These are phyloP conservation scores for Grosmannia serpens DNA, from an alignment of 2,329 filamentous ascomycete species.

Conservation along the genomic window DNA sequence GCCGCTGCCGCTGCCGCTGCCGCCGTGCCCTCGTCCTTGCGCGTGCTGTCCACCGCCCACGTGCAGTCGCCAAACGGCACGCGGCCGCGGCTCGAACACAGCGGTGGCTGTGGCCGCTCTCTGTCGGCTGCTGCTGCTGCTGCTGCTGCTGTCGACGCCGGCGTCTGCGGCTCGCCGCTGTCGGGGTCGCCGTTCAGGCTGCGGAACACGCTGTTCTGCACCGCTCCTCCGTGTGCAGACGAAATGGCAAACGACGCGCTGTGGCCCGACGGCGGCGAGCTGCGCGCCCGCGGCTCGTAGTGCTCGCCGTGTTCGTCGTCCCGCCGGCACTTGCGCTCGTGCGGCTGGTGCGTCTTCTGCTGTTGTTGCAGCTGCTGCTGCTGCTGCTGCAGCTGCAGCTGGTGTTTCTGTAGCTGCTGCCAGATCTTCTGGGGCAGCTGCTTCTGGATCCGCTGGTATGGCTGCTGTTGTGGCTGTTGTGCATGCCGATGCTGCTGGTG, in stretches of 20 bases:
- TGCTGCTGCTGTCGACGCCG: neutral
- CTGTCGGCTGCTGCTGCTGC: neutral
- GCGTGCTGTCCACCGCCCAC: slow-evolving; percentile 4
- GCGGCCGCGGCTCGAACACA: slow-evolving; percentile 9
- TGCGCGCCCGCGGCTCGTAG: neutral
- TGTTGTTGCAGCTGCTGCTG: slow-evolving; percentile 2
- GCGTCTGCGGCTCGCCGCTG: neutral
- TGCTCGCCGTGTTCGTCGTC: slow-evolving; percentile 2
- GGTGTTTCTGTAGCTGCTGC: slow-evolving; percentile 5
- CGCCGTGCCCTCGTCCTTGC: slow-evolving; percentile 4
- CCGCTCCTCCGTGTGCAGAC: neutral
- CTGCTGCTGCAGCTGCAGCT: slow-evolving; percentile 1
- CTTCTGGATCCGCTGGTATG: slow-evolving; percentile 1
- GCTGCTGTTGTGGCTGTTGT: neutral
- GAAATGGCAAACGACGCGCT: neutral
- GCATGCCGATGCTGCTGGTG: neutral
- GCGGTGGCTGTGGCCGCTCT: neutral
- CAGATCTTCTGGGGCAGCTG: slow-evolving; percentile 7
- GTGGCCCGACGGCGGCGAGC: neutral
- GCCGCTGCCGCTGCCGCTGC: neutral
- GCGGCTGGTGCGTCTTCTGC: neutral
- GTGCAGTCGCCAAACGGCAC: slow-evolving; percentile 6
- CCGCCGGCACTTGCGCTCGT: neutral
- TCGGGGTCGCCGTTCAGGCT: slow-evolving; percentile 6
- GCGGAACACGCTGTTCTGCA: slow-evolving; percentile 3